Percentiles rank a stretch among this genome's conserved stretches.
Evolutionary conservation across 495 filamentous ascomycete genomes (phyloP).

Genomic region (Talaromyces trachyspermus): DNA sequence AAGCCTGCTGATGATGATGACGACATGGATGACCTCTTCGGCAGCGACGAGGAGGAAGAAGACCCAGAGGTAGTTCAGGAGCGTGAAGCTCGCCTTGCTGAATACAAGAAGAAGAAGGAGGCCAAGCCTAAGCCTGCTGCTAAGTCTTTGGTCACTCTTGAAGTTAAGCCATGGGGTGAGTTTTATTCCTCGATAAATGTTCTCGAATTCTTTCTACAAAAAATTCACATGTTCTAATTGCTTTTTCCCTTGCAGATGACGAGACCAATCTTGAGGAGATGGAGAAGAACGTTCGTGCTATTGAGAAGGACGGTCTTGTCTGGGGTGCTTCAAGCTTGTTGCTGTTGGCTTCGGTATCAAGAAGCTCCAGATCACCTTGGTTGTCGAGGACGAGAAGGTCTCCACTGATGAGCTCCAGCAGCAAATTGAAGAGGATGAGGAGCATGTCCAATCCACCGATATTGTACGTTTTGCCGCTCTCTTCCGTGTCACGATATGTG

Average conservation of each 20-base stretch:
- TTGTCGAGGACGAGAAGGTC: constrained; percentile 96
- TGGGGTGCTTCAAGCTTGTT: constrained; percentile 90
- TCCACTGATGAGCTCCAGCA: constrained; percentile 80
- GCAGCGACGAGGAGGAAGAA: constrained; percentile 80
- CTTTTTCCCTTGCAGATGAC: constrained; percentile 58
- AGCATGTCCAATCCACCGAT: constrained; percentile 95
- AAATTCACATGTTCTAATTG: background rate
- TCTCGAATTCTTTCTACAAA: too few relatives aligned
- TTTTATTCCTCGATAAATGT: constrained; percentile 16
- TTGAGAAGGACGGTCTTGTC: constrained; percentile 88
- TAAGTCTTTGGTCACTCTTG: constrained; percentile 91
- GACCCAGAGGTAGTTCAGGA: constrained; percentile 76
- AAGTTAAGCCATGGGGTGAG: constrained; percentile 99
- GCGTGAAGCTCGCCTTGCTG: constrained; percentile 80
- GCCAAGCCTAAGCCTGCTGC: constrained; percentile 81
- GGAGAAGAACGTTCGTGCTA: constrained; percentile 73
- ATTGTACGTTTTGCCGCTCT: constrained; percentile 46
- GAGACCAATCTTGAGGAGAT: constrained; percentile 84
- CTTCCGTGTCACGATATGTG: constrained; percentile 9
- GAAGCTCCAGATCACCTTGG: constrained; percentile 98
- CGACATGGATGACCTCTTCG: constrained; percentile 85
- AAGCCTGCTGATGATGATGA: constrained; percentile 73
- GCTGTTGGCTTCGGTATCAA: constrained; percentile 95
- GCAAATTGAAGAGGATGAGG: constrained; percentile 82
- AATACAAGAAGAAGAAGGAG: constrained; percentile 97